phyloP scores from a whole-genome alignment of 768 basidiomycete species.

The Nidularia pulvinata region DNA sequence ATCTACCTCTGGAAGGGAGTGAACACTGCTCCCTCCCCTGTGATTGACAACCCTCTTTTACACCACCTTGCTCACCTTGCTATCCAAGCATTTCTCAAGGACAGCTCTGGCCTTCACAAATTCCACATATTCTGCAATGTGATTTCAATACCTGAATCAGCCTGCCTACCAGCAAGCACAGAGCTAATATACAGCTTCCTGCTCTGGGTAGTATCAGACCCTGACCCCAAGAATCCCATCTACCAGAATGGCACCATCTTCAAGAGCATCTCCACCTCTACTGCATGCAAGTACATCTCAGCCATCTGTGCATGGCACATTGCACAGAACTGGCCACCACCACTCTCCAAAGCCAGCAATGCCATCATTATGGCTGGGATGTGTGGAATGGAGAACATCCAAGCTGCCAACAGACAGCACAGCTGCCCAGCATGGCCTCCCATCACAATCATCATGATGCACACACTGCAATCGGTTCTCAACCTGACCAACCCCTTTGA shows the following conservation, averaged over 20 bases:
- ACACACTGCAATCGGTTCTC: background rate
- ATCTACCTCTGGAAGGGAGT: background rate
- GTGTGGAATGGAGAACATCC: no score
- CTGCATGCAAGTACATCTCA: slow-evolving; percentile 28
- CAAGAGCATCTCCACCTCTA: slow-evolving; percentile 21
- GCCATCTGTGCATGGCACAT: slow-evolving; percentile 35
- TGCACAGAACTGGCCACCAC: slow-evolving; percentile 32
- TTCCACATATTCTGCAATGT: slow-evolving; percentile 25
- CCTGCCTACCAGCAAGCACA: slow-evolving; percentile 21
- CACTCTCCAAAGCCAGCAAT: slow-evolving; percentile 19
- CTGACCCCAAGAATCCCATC: slow-evolving; percentile 5
- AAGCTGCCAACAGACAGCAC: background rate
- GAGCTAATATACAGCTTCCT: slow-evolving; percentile 27
- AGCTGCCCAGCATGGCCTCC: background rate
- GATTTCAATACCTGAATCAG: slow-evolving; percentile 21
- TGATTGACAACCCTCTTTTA: background rate
- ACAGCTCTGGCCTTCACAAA: slow-evolving; percentile 18
- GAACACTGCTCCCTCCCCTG: background rate
- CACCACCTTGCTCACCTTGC: background rate
- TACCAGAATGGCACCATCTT: slow-evolving; percentile 11
- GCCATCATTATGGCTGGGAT: no score
- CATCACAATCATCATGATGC: background rate
- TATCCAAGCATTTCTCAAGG: slow-evolving; percentile 13
- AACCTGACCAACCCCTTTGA: background rate
- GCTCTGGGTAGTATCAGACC: slow-evolving; percentile 30